These are phyloP conservation scores for Pseudohalonectria lignicola DNA, from an alignment of 2,329 filamentous ascomycete genomes.

Conservation along the genomic window DNA sequence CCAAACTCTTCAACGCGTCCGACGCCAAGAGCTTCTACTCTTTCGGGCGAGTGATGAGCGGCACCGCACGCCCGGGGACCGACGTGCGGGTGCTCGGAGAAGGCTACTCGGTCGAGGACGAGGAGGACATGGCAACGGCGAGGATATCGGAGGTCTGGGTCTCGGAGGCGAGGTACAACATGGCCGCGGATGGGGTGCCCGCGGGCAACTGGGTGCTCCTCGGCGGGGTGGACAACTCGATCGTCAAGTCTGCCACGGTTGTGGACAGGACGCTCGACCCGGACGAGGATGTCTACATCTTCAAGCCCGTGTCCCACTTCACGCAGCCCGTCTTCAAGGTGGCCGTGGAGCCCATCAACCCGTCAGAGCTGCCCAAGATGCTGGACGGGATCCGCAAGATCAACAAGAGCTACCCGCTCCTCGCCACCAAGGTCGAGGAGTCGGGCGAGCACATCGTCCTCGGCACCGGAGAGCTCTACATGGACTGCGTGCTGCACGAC, in stretches of 20 bases:
- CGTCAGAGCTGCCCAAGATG: conserved; percentile 97
- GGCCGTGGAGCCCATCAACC: conserved; percentile 95
- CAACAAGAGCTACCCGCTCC: conserved; percentile 94
- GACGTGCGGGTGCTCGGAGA: conserved; percentile 89
- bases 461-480: conserved; percentile 96
- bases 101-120: conserved; percentile 90
- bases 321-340: conserved; percentile 97
- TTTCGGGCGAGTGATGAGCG: conserved; percentile 86
- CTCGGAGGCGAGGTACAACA: conserved; percentile 84
- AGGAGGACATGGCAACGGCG: conserved; percentile 90
- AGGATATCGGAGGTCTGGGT: conserved; percentile 83
- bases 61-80: conserved; percentile 70
- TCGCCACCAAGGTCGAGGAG: conserved; percentile 95
- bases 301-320: conserved; percentile 85
- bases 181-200: conserved; percentile 82
- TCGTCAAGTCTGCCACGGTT: conserved; percentile 92
- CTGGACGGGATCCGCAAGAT: conserved; percentile 91
- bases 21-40: conserved; percentile 89
- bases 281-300: conserved; percentile 89
- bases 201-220: conserved; percentile 92
- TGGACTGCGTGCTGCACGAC: conserved; percentile 97
- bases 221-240: conserved; percentile 90
- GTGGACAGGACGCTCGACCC: conserved; percentile 71
- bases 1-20: conserved; percentile 81
- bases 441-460: conserved; percentile 93